Percentiles rank a stretch among this genome's conserved stretches.
Conservation (phyloP, 2,329 filamentous ascomycete genomes). For the Neofusicoccum sp. region DNA sequence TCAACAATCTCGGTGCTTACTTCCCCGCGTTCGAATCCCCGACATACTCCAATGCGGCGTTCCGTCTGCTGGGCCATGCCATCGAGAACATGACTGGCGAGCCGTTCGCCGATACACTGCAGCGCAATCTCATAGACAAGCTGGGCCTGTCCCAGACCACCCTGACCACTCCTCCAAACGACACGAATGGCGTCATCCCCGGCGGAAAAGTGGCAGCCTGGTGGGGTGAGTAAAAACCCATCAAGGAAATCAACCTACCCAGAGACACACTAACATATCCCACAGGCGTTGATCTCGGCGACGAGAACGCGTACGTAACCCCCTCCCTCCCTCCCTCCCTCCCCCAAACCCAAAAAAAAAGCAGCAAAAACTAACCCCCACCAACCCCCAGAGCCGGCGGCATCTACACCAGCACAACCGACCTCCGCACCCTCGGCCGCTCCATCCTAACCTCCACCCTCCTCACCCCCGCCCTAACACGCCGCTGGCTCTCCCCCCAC, state of each 20-base stretch:
- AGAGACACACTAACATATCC: not conserved
- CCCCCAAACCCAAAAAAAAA: not conserved
- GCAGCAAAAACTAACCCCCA: slow-evolving; percentile 8
- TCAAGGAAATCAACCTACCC: not conserved
- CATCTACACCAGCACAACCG: slow-evolving; percentile 25
- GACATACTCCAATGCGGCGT: slow-evolving; percentile 39
- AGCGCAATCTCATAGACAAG: slow-evolving; percentile 38
- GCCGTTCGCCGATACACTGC: slow-evolving; percentile 35
- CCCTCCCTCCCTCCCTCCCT: fast-evolving
- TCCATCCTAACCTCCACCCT: slow-evolving; percentile 26
- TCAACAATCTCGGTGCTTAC: slow-evolving; percentile 33
- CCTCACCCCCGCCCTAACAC: slow-evolving; percentile 22
- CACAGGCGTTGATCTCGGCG: not conserved
- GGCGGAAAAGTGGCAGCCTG: slow-evolving; percentile 17
- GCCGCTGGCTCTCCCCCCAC: slow-evolving; percentile 27
- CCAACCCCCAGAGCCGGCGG: slow-evolving; percentile 26
- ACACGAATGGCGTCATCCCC: slow-evolving; percentile 38
- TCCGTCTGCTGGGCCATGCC: slow-evolving; percentile 37
- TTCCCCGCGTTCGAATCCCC: slow-evolving; percentile 33
- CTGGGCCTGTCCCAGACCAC: slow-evolving; percentile 41
- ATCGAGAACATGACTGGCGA: slow-evolving; percentile 41
- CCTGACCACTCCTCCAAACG: slow-evolving; percentile 28
- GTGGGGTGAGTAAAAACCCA: slow-evolving; percentile 18
- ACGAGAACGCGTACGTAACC: not conserved
- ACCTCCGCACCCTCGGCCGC: slow-evolving; percentile 25